Percentiles rank a stretch among this genome's conserved stretches.
Evolutionary conservation across 2,329 filamentous ascomycete species (phyloP).

Genomic region (Cladorrhinum sp.): DNA sequence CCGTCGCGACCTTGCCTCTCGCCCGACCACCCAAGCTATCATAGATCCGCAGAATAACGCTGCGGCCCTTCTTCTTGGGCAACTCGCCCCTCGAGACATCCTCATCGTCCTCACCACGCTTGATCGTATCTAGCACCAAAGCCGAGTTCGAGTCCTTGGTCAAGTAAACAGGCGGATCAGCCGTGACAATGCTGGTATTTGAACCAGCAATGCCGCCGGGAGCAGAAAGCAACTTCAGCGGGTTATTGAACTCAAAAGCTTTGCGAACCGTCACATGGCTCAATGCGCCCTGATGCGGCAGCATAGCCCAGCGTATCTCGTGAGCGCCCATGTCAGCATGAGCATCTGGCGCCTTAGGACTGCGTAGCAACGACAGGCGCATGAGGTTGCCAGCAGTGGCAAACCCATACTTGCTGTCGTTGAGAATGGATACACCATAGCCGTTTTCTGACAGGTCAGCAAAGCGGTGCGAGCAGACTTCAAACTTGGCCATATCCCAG

Average conservation of each 20-base stretch:
- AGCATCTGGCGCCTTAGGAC: constrained; percentile 88
- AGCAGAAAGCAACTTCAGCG: constrained; percentile 56
- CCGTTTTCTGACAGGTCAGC: constrained; percentile 67
- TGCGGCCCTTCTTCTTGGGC: constrained; percentile 65
- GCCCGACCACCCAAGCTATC: constrained; percentile 82
- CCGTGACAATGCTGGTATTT: constrained; percentile 26
- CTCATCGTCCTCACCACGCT: constrained; percentile 86
- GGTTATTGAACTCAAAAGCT: constrained; percentile 88
- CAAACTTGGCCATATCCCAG: constrained; percentile 79
- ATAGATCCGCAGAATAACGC: constrained; percentile 80
- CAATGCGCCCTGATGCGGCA: constrained; percentile 75
- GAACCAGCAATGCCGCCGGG: constrained; percentile 26
- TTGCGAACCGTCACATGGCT: constrained; percentile 73
- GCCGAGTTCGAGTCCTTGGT: constrained; percentile 53
- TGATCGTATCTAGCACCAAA: constrained; percentile 82
- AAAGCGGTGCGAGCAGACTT: constrained; percentile 74
- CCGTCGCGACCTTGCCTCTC: constrained; percentile 66
- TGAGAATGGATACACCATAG: constrained; percentile 83
- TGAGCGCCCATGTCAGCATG: constrained; percentile 93
- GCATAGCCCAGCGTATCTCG: constrained; percentile 82
- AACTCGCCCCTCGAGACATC: constrained; percentile 61
- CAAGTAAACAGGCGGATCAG: constrained; percentile 59
- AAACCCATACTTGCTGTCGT: constrained; percentile 95
- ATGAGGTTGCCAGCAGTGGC: constrained; percentile 85
- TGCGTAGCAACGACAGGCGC: constrained; percentile 80